Base-by-base conservation (phyloP, 129 eudicot species). In the Kitagawia praeruptora region DNA sequence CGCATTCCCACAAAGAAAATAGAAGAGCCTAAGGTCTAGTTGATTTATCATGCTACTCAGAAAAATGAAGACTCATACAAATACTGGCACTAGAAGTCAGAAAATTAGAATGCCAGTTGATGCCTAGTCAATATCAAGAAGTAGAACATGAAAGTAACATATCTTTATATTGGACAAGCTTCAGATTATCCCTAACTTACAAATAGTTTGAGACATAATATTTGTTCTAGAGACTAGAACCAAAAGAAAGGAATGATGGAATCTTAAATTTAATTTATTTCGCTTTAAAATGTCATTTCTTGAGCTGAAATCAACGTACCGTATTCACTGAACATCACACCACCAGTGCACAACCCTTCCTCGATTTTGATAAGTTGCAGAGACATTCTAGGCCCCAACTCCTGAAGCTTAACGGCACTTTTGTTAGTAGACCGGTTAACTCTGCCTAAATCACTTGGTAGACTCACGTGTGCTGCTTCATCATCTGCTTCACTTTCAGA, bases 371-470 rank as follows among this genome's bases (percentile, higher is more conserved):
- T 82, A 64, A 95, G 97, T 80, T 95, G 91, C 71, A 95, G 93
- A 14, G 97, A 90, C 99, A 95, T 90, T 71, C 99, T 83, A 21
- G 97, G 99, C 61, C 99, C 99, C 75, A 95, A 86, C 84, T 95
- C 99, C 89, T 95, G 99, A 82, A 95, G 99, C 87, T 87, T 95
- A 53, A 95, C 99, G 14, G 99, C 99, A 87, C 98, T 94, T 79
- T 91, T 91, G 42, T 89, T 89, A 75, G 96, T 81, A 47, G 97
- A 97, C 56, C 91, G 88, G 15, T 94, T 94, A 39, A 94, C 91
- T 85, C 98, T 85, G 14, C 96, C 96, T 61, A 94, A 42, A 83
- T 94, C 93, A 70, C 75, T 83, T 67, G 92, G 81, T 75, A 94
- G 87, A 82, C 87, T 91, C 67, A 94, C 98, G 56, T 93, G 92